Evolutionary conservation across 202 grass and related monocot species (phyloP), one percentile per base, ranked within the genome.

Genomic region (Panicum virgatum): DNA sequence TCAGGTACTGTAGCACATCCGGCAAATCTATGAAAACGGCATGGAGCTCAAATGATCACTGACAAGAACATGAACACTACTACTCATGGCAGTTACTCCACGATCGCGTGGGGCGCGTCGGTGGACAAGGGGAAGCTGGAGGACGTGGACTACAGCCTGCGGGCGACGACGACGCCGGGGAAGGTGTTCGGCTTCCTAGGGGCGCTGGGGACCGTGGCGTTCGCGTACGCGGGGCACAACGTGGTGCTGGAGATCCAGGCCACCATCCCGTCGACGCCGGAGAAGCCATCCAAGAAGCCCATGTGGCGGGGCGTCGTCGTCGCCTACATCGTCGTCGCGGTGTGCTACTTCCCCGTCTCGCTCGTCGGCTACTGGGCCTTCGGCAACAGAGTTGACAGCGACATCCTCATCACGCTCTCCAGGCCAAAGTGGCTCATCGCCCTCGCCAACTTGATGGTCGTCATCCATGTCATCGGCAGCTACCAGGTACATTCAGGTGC

Each of bases 201-300:
- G 0, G 94, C 88, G 0, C 80, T 97, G 0, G 95, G 95, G 1
- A 46, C 76, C 0, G 88, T 97, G 13, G 95, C 94, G 4, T 97
- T 94, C 75, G 92, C 94, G 3, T 97, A 92, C 53, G 94, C 95
- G 0, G 95, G 92, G 0, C 95, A 97, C 88, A 94, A 94, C 43
- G 92, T 97, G 72, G 92, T 94, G 71, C 78, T 97, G 36, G 95
- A 97, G 81, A 97, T 97, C 72, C 95, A 97, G 43, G 94, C 95
- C 30, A 97, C 95, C 11, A 94, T 97, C 46, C 92, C 92, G 16
- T 97, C 94, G 0, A 86, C 87, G 36, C 92, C 92, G n/a, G 90
- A 94, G 80, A 97, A 84, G 56, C 95, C 92, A 1, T 94, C 95
- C 26, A 97, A 97, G 82, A 94, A 88, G 85, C 84, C 95, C 8